Conservation (phyloP, 2,329 filamentous ascomycete genomes). For the Parastagonospora nodorum region DNA sequence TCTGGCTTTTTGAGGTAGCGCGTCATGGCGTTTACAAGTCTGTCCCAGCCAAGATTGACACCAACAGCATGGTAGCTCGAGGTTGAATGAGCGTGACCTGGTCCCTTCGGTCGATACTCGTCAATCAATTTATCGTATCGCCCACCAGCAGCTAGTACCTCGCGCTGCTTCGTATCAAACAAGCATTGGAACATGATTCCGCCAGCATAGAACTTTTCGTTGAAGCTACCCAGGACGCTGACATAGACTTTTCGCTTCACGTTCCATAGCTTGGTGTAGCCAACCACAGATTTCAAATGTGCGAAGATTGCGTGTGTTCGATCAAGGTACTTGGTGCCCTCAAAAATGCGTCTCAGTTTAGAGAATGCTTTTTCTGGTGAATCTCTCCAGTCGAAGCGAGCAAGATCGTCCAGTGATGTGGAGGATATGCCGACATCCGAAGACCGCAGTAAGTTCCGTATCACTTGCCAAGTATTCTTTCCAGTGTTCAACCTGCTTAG, state of each 20-base stretch:
- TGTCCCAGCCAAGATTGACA: constrained; percentile 88
- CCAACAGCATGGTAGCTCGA: constrained; percentile 77
- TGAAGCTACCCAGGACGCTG: constrained; percentile 83
- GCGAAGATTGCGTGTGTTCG: constrained; percentile 65
- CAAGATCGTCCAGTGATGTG: constrained; percentile 87
- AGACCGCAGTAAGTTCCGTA: constrained; percentile 81
- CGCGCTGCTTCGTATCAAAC: constrained; percentile 78
- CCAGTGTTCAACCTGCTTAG: constrained; percentile 87
- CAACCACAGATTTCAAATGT: constrained; percentile 77
- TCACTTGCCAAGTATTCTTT: constrained; percentile 80
- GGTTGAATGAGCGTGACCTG: constrained; percentile 55
- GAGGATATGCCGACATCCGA: constrained; percentile 80
- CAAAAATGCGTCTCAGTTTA: constrained; percentile 62
- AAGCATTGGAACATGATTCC: constrained; percentile 90
- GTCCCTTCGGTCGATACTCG: constrained; percentile 75
- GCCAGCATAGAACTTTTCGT: constrained; percentile 82
- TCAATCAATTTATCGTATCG: constrained; percentile 89
- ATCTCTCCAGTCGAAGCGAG: constrained; percentile 86
- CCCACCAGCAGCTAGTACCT: constrained; percentile 91
- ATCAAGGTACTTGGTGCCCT: constrained; percentile 59
- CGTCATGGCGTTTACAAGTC: constrained; percentile 67
- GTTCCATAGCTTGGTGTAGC: constrained; percentile 75
- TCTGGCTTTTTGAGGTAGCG: constrained; percentile 56
- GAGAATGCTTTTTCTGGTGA: constrained; percentile 75
- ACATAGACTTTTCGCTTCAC: constrained; percentile 81